Base-by-base conservation (phyloP, 805 yeast species). In the Myxozyma nipponensis region DNA sequence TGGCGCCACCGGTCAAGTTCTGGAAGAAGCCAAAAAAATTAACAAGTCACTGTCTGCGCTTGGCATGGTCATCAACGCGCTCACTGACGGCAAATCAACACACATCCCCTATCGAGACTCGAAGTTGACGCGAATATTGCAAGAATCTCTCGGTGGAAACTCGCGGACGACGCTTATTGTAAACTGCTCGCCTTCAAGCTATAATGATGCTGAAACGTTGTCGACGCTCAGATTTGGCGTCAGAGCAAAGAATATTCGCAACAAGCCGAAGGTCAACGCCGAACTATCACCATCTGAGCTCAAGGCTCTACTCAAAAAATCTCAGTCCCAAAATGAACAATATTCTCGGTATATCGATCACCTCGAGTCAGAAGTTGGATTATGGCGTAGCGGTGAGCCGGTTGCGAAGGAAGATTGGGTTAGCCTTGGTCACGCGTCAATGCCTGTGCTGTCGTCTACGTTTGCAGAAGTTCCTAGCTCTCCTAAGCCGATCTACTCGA, bases 11-110 rank as follows among this genome's bases (percentile, higher is more conserved):
- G 93, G 93, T 1, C 80, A 79, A 58, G 75, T 82, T 1, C 69
- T 85, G 5, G 90, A 87, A 63, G 96, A 89, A 60, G 88, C 95
- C 0, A 85, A 85, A 62, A 86, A 83, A 54, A 84, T 89, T 60
- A 90, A 89, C 66, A 76, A 81, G 39, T 85, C 95, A 0, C 73
- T 87, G 35, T 80, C 88, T 4, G 77, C 89, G 0, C 71, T 89
- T 49, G 95, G 95, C 2, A 81, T 82, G 65, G 95, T 88, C 15
- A 86, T 89, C 38, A 80, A 85, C 59, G 78, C 88, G 0, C 75
- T 90, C 42, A 83, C 95, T 0, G 90, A 84, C 58, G 78, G 81
- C 1, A 77, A 75, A 54, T 72, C 82, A 1, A 72, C 77, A 2
- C 87, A 84, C 60, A 70, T 83, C 7, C 89, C 93, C 0, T 86